Base-by-base conservation (phyloP, 192 early-diverging fungal species). In the Coemansia guatemalensis region DNA sequence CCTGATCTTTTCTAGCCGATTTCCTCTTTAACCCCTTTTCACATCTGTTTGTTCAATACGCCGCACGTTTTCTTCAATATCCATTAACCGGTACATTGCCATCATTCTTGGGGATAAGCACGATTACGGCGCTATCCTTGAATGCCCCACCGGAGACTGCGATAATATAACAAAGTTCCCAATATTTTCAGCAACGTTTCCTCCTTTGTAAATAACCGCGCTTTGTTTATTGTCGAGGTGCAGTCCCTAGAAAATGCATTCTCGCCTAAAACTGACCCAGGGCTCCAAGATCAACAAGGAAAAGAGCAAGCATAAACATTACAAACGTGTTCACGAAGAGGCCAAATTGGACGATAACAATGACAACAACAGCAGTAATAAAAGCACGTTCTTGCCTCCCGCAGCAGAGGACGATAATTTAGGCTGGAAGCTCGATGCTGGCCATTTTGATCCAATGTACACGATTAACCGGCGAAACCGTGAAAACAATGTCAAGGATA, bases 401-500 rank as follows among this genome's bases (percentile, higher is more conserved):
- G 71, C 71, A 4, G 71, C 71, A 4, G 68, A 74, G 25, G 56
- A 74, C 54, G 77, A 80, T 53, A 50, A 61, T 11, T 32, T 67
- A 41, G 77, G 77, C 2, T 80, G 77, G 77, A 35, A 54, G 5
- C 48, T 50, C 3, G 68, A 48, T n/a, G 53, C 56, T 26, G 58
- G 49, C 12, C 21, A 33, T 5, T 53, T 80, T 20, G 77, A 74
- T 51, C 77, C 77, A 3, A 73, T 80, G 71, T 80, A 71, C 72
- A 80, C 77, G 8, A 62, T 80, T 9, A 39, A 48, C 8, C 47
- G 77, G 53, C 66, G 71, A 25, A 62, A 71, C 32, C 56, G 53
- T 25, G 77, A 74, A 51, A 51, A 61, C 22, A 57, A 73, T 30
- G 61, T 58, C 0, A 29, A 39, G 12, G 62, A 56, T 48, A 69